Base-by-base conservation (phyloP, 768 basidiomycete genomes). In the Naganishia antarctica region DNA sequence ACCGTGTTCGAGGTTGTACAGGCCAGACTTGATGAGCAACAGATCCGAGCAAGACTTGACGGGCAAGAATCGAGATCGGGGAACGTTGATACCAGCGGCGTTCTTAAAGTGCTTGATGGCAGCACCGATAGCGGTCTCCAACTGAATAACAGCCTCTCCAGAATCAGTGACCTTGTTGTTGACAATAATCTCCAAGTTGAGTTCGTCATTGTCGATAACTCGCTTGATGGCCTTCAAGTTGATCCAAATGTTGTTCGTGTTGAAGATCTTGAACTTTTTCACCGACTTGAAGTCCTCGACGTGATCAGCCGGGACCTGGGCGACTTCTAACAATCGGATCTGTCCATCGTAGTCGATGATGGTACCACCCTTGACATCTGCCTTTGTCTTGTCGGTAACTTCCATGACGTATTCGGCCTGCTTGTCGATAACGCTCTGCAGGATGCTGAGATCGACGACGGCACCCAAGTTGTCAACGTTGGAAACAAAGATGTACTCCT, bases 401-500 rank as follows among this genome's bases (percentile, higher is more conserved):
- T 94, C 90, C 90, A 91, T 91, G 76, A 91, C 78, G 80, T 91
- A 92, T 78, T 94, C 91, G 29, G 88, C 84, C 67, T 85, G 79
- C 12, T 83, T 82, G 72, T 89, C 84, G 69, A 89, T 83, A 88
- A 94, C 91, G 76, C 91, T 86, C 70, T 80, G 76, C 63, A 90
- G 80, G 73, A 94, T 93, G 69, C 82, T 84, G 75, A 87, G 83
- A 78, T 91, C 89, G 72, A 89, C 89, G 68, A 88, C 86, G 68
- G 91, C 93, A 75, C 92, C 92, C 74, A 97, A 79, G 79, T 96
- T 96, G 80, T 96, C 93, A 49, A 91, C 91, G 83, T 97, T 97
- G 78, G 91, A 94, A 60, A 92, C 90, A 75, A 96, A 97, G 71
- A 96, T 84, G 80, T 94, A 97, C 80, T 97, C 91, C 78, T 94